Evolutionary conservation across 768 basidiomycete genomes (phyloP).

Genomic region (Phanerochaete carnosa): DNA sequence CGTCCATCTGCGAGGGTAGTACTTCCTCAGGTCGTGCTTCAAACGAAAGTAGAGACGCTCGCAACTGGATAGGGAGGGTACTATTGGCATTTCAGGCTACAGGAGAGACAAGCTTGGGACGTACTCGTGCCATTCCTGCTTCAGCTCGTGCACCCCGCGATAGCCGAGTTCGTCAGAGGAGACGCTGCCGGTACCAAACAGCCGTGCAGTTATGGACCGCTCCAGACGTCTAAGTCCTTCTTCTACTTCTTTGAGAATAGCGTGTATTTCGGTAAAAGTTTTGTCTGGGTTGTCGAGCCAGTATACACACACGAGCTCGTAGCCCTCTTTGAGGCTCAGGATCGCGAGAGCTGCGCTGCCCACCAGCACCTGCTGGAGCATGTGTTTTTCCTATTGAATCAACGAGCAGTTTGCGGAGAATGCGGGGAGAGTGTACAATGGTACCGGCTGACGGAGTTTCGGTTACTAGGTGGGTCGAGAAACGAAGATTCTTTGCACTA

Average conservation of each 20-base stretch:
- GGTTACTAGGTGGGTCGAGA: too few species aligned
- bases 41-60: not conserved
- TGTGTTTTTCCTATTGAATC: too few species aligned
- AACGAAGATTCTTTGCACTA: too few species aligned
- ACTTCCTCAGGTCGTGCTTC: not conserved
- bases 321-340: slow-evolving; percentile 4
- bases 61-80: not conserved
- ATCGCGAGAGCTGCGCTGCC: not conserved
- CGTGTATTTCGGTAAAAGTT: not conserved
- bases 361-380: not conserved
- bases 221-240: not conserved
- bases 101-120: too few species aligned
- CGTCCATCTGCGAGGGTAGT: not conserved
- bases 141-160: not conserved
- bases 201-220: not conserved
- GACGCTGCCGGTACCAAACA: not conserved
- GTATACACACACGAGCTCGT: slow-evolving; percentile 14
- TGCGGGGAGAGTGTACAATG: too few species aligned
- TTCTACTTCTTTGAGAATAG: not conserved
- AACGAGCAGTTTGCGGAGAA: too few species aligned
- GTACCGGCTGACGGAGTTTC: too few species aligned
- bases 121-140: not conserved
- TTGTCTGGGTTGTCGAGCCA: slow-evolving; percentile 13
- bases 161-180: not conserved
- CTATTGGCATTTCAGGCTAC: not conserved